phyloP scores from a whole-genome alignment of 345 rosid species.

The sweet orange (Citrus sinensis) region DVS_A1.0 CM039167.1:4175001-4175500 shows the following conservation, averaged over 20 bases:
- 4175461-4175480: constrained; percentile 44
- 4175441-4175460: constrained; percentile 69
- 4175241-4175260: neutral
- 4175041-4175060: constrained; percentile 67
- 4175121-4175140: neutral
- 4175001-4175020: constrained; percentile 71
- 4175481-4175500: neutral
- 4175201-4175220: neutral
- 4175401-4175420: constrained; percentile 77
- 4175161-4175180: neutral
- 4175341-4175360: constrained; percentile 67
- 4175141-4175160: neutral
- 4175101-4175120: neutral
- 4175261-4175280: neutral
- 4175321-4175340: constrained; percentile 83
- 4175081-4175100: constrained; percentile 7
- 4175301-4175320: constrained; percentile 76
- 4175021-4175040: constrained; percentile 91
- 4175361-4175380: constrained; percentile 54
- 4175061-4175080: constrained; percentile 74
- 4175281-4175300: constrained; percentile 53
- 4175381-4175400: constrained; percentile 46
- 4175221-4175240: neutral
- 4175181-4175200: neutral
- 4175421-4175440: constrained; percentile 65